phyloP scores from a whole-genome alignment of 192 early-diverging fungal genomes.

The Fimicolochytrium jonesii region DNA sequence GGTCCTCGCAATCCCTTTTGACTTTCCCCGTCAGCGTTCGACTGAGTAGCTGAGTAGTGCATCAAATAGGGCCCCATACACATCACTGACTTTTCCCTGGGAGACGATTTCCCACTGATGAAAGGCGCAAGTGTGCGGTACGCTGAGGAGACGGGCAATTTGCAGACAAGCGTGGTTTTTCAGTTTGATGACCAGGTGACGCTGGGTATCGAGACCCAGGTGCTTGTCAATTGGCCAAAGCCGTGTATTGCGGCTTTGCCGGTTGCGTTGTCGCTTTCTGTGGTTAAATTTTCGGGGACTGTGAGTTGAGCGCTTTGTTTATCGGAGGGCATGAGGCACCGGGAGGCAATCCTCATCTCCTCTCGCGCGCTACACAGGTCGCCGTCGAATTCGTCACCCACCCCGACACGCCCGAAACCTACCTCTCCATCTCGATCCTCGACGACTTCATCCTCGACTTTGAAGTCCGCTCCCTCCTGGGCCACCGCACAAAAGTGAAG shows the following conservation, averaged over 20 bases:
- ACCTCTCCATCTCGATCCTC: conserved; percentile 45
- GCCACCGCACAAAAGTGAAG: conserved; percentile 95
- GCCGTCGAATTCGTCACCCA: conserved; percentile 52
- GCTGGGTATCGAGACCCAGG: conserved; percentile 84
- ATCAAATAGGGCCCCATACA: conserved; percentile 54
- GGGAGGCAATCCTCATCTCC: background rate
- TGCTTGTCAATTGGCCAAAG: conserved; percentile 95
- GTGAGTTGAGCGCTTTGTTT: conserved; percentile 43
- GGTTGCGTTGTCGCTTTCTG: conserved; percentile 76
- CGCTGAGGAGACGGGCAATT: conserved; percentile 38
- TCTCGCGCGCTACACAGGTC: conserved; percentile 26
- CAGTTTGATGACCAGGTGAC: conserved; percentile 91
- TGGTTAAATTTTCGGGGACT: conserved; percentile 88
- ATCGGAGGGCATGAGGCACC: background rate
- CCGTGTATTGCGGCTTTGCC: conserved; percentile 85
- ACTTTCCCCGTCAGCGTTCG: too few relatives aligned
- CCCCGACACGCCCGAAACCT: conserved; percentile 40
- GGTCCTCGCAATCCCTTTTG: conserved; percentile 5
- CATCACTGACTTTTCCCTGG: conserved; percentile 57
- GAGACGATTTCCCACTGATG: conserved; percentile 53
- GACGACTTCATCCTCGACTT: conserved; percentile 69
- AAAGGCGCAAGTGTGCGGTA: conserved; percentile 36
- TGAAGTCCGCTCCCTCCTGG: conserved; percentile 83
- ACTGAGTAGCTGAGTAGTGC: too few relatives aligned
- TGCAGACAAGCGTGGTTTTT: conserved; percentile 77